Evolutionary conservation across 2,329 filamentous ascomycete species (phyloP).

Genomic region (Aspergillus glaucus): DNA sequence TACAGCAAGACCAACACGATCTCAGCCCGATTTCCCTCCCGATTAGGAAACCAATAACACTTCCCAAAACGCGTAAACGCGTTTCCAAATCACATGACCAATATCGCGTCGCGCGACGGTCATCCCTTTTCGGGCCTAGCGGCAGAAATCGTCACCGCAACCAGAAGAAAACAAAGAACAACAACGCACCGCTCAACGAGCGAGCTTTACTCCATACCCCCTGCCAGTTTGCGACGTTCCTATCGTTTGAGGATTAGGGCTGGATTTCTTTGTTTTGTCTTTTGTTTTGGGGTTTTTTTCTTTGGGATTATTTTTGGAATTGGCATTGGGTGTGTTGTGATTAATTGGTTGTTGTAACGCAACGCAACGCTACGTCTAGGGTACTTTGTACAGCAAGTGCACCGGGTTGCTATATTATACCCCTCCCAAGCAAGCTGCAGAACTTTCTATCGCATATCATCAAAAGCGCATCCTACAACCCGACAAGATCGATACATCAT

Average conservation of each 20-base stretch:
- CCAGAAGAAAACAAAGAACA: slow-evolving; percentile 9
- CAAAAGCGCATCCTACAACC: not conserved
- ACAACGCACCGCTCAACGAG: slow-evolving; percentile 5
- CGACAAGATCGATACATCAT: not conserved
- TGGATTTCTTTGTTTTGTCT: not conserved
- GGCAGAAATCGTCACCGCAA: slow-evolving; percentile 2
- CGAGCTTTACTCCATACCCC: not conserved
- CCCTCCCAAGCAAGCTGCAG: not conserved
- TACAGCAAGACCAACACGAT: no score
- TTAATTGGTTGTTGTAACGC: not conserved
- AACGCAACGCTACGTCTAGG: no score
- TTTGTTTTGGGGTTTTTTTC: not conserved
- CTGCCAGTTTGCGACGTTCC: not conserved
- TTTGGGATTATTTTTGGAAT: not conserved
- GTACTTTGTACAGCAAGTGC: no score
- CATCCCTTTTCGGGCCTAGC: slow-evolving; percentile 8
- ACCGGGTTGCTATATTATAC: not conserved
- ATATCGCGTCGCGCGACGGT: slow-evolving; percentile 12
- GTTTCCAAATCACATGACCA: not conserved
- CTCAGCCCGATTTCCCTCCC: not conserved
- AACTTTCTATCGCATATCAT: not conserved
- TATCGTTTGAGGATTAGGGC: not conserved
- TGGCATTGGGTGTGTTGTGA: not conserved
- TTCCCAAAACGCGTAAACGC: slow-evolving; percentile 18
- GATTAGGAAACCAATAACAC: slow-evolving; percentile 7